Evolutionary conservation across 2,329 filamentous ascomycete species (phyloP).

Genomic region (Venturia effusa): DNA sequence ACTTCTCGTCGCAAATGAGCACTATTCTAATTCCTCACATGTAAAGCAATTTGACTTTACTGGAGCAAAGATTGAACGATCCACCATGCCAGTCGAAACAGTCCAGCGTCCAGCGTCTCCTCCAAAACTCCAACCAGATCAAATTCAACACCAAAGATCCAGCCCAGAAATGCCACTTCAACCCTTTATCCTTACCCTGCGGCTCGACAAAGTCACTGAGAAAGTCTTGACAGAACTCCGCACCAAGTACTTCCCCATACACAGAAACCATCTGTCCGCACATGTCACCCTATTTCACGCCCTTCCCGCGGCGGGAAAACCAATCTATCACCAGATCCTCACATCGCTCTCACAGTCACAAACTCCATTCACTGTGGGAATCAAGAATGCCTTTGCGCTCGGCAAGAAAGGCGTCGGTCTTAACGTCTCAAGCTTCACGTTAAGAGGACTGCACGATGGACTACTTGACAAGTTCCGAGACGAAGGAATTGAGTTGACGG

Average conservation of each 20-base stretch:
- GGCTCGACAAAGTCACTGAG: slow-evolving; percentile 12
- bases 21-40: too few relatives aligned
- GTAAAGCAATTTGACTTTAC: too few relatives aligned
- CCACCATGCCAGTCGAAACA: not conserved
- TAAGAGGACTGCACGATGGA: not conserved
- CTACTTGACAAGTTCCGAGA: not conserved
- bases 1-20: too few relatives aligned
- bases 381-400: not conserved
- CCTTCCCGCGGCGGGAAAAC: slow-evolving; percentile 16
- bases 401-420: not conserved
- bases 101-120: not conserved
- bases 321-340: slow-evolving; percentile 12
- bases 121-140: not conserved
- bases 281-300: slow-evolving; percentile 19
- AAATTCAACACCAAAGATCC: not conserved
- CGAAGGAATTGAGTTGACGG: slow-evolving; percentile 15
- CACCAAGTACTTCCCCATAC: slow-evolving; percentile 15
- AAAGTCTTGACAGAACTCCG: slow-evolving; percentile 16
- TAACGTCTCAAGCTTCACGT: not conserved
- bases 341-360: slow-evolving; percentile 5
- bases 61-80: not conserved
- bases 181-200: slow-evolving; percentile 17
- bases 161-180: slow-evolving; percentile 14
- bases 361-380: not conserved
- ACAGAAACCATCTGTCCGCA: slow-evolving; percentile 16